Base-by-base conservation (phyloP, 2,329 filamentous ascomycete genomes). In the Alternaria sp. region DNA sequence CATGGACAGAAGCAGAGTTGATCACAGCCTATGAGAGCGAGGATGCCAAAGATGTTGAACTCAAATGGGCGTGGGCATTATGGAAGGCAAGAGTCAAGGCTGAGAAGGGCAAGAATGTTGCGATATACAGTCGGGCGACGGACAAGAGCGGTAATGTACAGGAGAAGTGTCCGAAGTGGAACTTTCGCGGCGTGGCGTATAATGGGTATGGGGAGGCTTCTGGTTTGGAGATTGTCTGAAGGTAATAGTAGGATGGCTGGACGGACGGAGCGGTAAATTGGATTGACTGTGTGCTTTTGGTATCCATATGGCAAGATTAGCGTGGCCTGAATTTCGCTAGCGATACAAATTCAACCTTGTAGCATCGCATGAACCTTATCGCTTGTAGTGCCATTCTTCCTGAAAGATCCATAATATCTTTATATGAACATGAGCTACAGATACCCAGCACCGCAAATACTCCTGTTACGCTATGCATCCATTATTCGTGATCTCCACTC, bases 131-230 rank as follows among this genome's bases (percentile, higher is more conserved):
- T 72, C 81, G 85, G 36, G 87, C 86, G 1, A 86, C 82, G 6
- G 87, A 89, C 77, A 77, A 69, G 43, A 83, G 78, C 25, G 86
- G 86, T 4, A 86, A 88, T 70, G 78, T 77, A 23, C 87, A 89
- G 70, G 76, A 75, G 21, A 75, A 81, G 64, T 78, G 79, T 59
- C 81, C 83, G 4, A 75, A 83, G 69, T 89, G 87, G 87, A 89
- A 89, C 74, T 74, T 87, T 62, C 80, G 87, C 60, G 87, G 87
- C 1, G 86, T 89, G 6, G 86, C 81, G 26, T 89, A 89, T 76
- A 87, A 88, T 76, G 87, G 85, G 1, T 89, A 86, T 76, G 87
- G 87, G 3, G 84, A 87, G 68, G 81, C 81, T 28, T 83, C 77
- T 66, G 81, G 84, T 43, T 68, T 89, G 59, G 83, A 81, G 28